Conservation (phyloP, 768 basidiomycete genomes). For the Leccinum fibrillosum region DNA sequence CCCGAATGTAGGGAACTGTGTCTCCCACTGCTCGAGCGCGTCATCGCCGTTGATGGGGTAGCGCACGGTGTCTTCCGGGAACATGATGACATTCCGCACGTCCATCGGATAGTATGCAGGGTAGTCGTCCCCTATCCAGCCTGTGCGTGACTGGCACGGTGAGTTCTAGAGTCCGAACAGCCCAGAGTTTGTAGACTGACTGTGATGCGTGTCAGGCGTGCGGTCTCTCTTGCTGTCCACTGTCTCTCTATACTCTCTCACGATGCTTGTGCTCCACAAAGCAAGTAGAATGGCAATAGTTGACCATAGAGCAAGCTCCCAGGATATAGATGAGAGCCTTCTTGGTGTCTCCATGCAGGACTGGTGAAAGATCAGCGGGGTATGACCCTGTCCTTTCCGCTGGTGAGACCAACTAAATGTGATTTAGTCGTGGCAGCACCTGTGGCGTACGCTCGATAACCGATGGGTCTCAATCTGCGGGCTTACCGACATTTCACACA, state of each 20-base stretch:
- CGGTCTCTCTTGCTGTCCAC: background rate
- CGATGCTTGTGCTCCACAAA: constrained; percentile 17
- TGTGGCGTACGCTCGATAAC: constrained; percentile 1
- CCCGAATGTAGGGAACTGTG: constrained; percentile 20
- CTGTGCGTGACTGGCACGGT: constrained; percentile 4
- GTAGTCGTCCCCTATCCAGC: constrained; percentile 27
- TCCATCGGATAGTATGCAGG: constrained; percentile 26
- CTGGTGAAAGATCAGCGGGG: background rate
- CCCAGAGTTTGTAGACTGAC: constrained; percentile 7
- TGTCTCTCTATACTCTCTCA: background rate
- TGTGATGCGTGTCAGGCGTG: constrained; percentile 10
- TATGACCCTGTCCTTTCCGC: background rate
- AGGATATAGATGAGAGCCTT: background rate
- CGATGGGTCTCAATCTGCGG: background rate
- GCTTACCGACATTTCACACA: background rate
- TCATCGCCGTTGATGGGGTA: constrained; percentile 25
- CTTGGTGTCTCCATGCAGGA: constrained; percentile 13
- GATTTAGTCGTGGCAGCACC: background rate
- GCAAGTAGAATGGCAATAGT: constrained; percentile 16
- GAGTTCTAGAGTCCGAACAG: background rate
- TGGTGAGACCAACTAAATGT: constrained; percentile 1
- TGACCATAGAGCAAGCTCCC: constrained; percentile 26
- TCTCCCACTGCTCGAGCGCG: constrained; percentile 18
- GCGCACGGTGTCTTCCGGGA: constrained; percentile 27
- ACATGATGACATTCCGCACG: constrained; percentile 18